Percentiles rank a stretch among this genome's conserved stretches.
Conservation (phyloP, 2,329 filamentous ascomycete species). For the Dendrostoma leiphaemia region DNA sequence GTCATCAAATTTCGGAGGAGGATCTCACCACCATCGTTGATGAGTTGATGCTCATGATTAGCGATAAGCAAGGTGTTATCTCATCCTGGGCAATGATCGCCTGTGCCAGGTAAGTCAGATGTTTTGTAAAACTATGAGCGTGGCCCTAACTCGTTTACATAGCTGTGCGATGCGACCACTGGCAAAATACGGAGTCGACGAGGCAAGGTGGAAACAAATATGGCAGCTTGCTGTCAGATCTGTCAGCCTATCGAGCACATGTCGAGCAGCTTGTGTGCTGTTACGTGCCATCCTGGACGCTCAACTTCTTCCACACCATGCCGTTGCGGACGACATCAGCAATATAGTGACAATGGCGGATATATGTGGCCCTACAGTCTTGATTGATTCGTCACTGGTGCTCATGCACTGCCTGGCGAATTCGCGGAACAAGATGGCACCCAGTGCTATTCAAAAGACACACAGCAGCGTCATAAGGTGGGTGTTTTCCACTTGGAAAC, state of each 20-base stretch:
- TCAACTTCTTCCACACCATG: constrained; percentile 64
- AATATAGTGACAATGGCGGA: constrained; percentile 74
- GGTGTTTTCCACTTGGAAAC: constrained; percentile 79
- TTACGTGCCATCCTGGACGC: constrained; percentile 66
- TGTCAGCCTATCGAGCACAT: constrained; percentile 67
- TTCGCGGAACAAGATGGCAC: constrained; percentile 64
- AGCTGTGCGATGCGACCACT: constrained; percentile 45
- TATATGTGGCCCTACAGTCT: constrained; percentile 72
- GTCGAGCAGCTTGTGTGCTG: constrained; percentile 74
- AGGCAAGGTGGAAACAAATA: constrained; percentile 62
- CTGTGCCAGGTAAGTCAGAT: constrained; percentile 77
- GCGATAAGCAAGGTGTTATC: constrained; percentile 65
- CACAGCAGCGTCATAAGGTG: constrained; percentile 75
- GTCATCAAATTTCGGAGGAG: constrained; percentile 43
- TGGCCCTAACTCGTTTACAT: no score
- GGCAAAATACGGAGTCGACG: constrained; percentile 39
- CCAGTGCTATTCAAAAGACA: constrained; percentile 64
- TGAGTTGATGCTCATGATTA: constrained; percentile 56
- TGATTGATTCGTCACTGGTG: constrained; percentile 76
- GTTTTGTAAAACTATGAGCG: no score
- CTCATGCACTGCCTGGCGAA: constrained; percentile 71
- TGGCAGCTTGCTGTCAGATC: constrained; percentile 75
- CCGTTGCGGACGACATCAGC: constrained; percentile 67
- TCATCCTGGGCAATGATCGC: constrained; percentile 83
- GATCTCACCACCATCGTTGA: constrained; percentile 56